Evolutionary conservation across 306 rosid genomes (phyloP).

Genomic region (Neltuma alba): DNA sequence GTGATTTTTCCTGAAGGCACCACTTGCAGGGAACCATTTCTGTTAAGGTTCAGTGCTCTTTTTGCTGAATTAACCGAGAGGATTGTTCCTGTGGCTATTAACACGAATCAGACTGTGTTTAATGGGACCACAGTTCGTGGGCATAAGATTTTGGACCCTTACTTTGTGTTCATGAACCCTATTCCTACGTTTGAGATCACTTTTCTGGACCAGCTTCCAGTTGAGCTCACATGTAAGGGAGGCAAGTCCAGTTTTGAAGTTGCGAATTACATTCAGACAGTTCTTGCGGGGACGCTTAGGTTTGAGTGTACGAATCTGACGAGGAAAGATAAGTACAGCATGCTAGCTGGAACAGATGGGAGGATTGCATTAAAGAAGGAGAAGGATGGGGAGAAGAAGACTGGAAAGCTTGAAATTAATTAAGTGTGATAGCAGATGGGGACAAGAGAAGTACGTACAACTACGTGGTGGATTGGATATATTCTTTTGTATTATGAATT

Average conservation of each 20-base stretch:
- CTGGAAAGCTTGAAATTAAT: not conserved
- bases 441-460: not conserved
- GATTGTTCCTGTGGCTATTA: constrained; percentile 1
- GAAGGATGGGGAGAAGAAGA: not conserved
- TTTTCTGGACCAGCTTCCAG: not conserved
- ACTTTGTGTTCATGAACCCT: constrained; percentile 2
- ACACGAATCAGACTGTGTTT: not conserved
- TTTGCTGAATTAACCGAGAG: not conserved
- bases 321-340: not conserved
- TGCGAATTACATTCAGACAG: not conserved
- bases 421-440: not conserved
- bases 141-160: not conserved
- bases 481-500: constrained; percentile 17
- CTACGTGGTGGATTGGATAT: not conserved
- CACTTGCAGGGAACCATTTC: not conserved
- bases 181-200: not conserved
- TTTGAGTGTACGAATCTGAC: not conserved
- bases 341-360: not conserved
- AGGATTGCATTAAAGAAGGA: not conserved
- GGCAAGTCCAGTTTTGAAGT: not conserved
- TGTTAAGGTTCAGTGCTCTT: constrained; percentile 4
- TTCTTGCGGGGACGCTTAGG: not conserved
- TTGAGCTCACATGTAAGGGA: not conserved
- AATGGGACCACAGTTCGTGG: not conserved
- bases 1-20: constrained; percentile 7